These are phyloP conservation scores for Perkinsus olseni DNA, from an alignment of 169 alveolate genomes.

Conservation along the genomic window DNA sequence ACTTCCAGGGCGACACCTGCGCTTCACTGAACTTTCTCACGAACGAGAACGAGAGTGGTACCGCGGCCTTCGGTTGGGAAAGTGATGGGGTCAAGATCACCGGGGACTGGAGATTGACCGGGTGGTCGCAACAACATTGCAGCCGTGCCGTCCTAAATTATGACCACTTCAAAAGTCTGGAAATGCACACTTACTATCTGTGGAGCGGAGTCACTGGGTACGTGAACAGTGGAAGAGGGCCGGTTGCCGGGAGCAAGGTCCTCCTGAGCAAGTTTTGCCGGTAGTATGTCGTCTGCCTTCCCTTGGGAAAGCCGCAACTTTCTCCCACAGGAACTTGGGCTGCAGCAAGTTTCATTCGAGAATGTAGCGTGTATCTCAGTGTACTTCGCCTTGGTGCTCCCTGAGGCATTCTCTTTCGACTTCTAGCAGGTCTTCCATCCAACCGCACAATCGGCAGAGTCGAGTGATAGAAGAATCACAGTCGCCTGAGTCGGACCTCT, in stretches of 20 bases:
- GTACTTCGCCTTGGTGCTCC: background rate
- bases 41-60: too few species aligned
- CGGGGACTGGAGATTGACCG: too few species aligned
- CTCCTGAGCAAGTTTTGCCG: background rate
- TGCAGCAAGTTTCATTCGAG: background rate
- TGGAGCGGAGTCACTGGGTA: too few species aligned
- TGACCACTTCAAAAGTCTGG: too few species aligned
- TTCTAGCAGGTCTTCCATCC: background rate
- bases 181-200: background rate
- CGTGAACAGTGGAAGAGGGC: too few species aligned
- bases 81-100: too few species aligned
- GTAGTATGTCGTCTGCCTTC: background rate
- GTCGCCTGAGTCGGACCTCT: background rate
- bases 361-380: background rate
- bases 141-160: too few species aligned
- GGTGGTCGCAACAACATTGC: too few species aligned
- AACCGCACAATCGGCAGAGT: background rate
- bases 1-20: too few species aligned
- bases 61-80: too few species aligned
- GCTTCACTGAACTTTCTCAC: too few species aligned
- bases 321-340: background rate
- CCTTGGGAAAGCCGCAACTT: background rate
- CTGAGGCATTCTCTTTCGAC: background rate
- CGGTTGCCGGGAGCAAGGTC: too few species aligned
- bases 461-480: background rate